phyloP scores from a whole-genome alignment of 257 asterid species.

The Rubia yunnanensis region DNA sequence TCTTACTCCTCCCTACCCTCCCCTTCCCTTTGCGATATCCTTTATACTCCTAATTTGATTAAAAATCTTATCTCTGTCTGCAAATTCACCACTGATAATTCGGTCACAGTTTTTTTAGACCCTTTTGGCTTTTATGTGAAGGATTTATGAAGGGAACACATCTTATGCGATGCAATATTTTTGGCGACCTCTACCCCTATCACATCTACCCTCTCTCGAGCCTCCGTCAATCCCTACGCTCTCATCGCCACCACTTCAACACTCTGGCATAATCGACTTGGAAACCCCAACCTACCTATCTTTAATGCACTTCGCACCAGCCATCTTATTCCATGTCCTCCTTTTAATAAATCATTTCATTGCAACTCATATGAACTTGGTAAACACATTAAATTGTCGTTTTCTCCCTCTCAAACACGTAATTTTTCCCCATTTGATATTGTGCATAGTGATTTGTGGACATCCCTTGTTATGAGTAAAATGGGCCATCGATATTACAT shows the following conservation, averaged over 20 bases:
- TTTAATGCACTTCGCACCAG: background rate
- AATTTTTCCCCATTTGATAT: no score
- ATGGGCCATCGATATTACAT: background rate
- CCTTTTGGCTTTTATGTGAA: conserved; percentile 6
- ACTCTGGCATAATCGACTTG: background rate
- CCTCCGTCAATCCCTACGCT: background rate
- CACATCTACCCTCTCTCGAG: background rate
- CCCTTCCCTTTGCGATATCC: background rate
- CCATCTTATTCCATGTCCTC: background rate
- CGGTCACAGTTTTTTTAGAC: background rate
- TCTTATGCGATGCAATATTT: background rate
- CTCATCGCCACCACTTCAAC: background rate
- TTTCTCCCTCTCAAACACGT: background rate
- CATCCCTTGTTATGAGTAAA: background rate
- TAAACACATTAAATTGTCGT: background rate
- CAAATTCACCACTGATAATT: conserved; percentile 5
- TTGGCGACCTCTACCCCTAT: conserved; percentile 6
- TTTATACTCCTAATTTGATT: background rate
- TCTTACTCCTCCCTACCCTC: background rate
- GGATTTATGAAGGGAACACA: no score
- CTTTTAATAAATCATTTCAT: background rate
- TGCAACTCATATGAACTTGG: background rate
- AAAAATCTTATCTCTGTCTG: no score
- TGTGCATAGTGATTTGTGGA: conserved; percentile 12
- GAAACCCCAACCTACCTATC: background rate